These are phyloP conservation scores for Colletotrichum falcatum DNA, from an alignment of 2,329 filamentous ascomycete species.

Conservation along the genomic window DNA sequence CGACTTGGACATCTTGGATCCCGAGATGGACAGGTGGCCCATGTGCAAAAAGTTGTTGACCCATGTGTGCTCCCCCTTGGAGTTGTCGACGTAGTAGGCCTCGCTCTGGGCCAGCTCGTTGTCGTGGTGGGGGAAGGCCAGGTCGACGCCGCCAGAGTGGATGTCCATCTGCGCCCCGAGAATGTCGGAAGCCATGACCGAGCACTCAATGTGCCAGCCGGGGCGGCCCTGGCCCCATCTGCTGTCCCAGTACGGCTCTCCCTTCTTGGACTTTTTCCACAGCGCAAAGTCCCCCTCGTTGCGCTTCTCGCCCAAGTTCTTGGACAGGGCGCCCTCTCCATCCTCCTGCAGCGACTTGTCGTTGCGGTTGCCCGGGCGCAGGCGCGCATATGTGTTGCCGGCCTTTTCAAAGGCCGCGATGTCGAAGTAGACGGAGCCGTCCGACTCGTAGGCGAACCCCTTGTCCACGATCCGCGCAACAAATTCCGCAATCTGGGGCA, in stretches of 20 bases:
- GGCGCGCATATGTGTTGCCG: slow-evolving; percentile 85
- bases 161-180: slow-evolving; percentile 89
- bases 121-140: slow-evolving; percentile 92
- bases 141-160: slow-evolving; percentile 91
- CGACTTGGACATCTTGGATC: slow-evolving; percentile 95
- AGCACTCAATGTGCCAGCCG: slow-evolving; percentile 98
- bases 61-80: slow-evolving; percentile 76
- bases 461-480: slow-evolving; percentile 86
- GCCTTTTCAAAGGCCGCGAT: slow-evolving; percentile 86
- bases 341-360: slow-evolving; percentile 88
- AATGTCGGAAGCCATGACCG: slow-evolving; percentile 92
- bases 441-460: slow-evolving; percentile 83
- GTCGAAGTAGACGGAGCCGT: slow-evolving; percentile 95
- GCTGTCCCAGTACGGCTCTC: slow-evolving; percentile 91
- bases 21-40: slow-evolving; percentile 86
- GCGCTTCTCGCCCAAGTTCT: slow-evolving; percentile 74
- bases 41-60: slow-evolving; percentile 97
- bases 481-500: slow-evolving; percentile 86
- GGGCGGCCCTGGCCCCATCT: slow-evolving; percentile 90
- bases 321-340: slow-evolving; percentile 85
- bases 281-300: slow-evolving; percentile 88
- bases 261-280: slow-evolving; percentile 93
- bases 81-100: slow-evolving; percentile 76
- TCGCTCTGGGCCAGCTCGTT: slow-evolving; percentile 93
- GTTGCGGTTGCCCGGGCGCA: slow-evolving; percentile 87